Conservation (phyloP, 2,329 filamentous ascomycete genomes). For the Dactylella cylindrospora region DNA sequence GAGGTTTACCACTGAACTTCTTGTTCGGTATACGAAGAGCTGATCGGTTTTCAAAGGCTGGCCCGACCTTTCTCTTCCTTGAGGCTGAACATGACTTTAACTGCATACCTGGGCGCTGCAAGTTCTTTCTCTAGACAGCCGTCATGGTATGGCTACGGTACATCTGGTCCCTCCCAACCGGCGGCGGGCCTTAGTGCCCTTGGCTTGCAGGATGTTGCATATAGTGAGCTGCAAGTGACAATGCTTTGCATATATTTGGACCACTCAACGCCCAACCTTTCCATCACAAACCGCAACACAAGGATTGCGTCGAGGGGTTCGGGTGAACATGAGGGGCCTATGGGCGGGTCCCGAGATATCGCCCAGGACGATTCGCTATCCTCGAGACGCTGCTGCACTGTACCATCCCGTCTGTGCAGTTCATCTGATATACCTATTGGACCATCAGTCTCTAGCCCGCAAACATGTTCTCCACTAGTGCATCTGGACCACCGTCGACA, state of each 20-base stretch:
- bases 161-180: no score
- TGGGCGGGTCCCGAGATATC: background rate
- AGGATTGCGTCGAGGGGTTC: no score
- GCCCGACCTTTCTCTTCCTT: no score
- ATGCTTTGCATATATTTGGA: conserved; percentile 39
- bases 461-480: conserved; percentile 24
- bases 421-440: conserved; percentile 42
- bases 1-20: conserved; percentile 6
- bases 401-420: conserved; percentile 43
- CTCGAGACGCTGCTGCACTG: conserved; percentile 27
- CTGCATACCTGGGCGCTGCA: conserved; percentile 8
- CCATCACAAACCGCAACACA: conserved; percentile 26
- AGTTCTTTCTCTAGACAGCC: background rate
- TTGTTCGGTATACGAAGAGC: conserved; percentile 11
- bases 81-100: conserved; percentile 22
- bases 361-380: conserved; percentile 2
- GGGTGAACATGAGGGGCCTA: background rate
- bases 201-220: conserved; percentile 38
- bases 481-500: conserved; percentile 6
- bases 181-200: conserved; percentile 42
- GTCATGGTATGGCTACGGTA: no score
- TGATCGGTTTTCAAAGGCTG: conserved; percentile 23
- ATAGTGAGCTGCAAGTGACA: conserved; percentile 40
- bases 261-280: no score
- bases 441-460: conserved; percentile 13